phyloP scores from a whole-genome alignment of 2,329 filamentous ascomycete genomes.

The Aspergillus pseudoglaucus region DNA sequence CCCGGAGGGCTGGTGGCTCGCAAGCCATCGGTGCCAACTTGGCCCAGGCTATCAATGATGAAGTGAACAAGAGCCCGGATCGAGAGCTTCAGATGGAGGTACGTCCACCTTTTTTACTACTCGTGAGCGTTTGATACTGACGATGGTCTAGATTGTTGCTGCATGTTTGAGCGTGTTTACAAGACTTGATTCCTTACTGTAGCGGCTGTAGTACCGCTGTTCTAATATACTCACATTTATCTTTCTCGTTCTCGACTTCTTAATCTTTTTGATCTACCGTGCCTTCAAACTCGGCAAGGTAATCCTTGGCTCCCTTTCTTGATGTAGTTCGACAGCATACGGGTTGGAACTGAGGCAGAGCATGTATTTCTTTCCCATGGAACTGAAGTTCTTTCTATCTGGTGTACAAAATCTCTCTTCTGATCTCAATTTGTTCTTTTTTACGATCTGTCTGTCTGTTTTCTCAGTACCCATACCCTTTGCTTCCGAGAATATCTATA shows the following conservation, averaged over 20 bases:
- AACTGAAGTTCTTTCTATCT: not conserved
- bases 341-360: conserved; percentile 15
- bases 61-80: conserved; percentile 79
- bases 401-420: conserved; percentile 19
- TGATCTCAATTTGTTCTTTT: conserved; percentile 8
- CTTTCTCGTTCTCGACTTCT: conserved; percentile 5
- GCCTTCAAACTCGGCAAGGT: not conserved
- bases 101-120: conserved; percentile 19
- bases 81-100: conserved; percentile 96
- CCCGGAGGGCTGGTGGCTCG: conserved; percentile 65
- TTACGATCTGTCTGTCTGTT: conserved; percentile 3
- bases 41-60: conserved; percentile 78
- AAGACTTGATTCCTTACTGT: conserved; percentile 90
- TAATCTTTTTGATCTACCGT: conserved; percentile 1
- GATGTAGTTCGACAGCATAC: conserved; percentile 24
- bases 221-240: conserved; percentile 4
- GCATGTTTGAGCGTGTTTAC: conserved; percentile 97
- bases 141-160: conserved; percentile 60
- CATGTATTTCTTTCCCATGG: not conserved
- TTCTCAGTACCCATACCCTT: conserved; percentile 1
- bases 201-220: conserved; percentile 15
- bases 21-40: conserved; percentile 89
- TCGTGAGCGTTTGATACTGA: conserved; percentile 11
- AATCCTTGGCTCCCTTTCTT: conserved; percentile 10
- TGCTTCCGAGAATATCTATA: not conserved